Base-by-base conservation (phyloP, 768 basidiomycete genomes). In the Suillus tomentosus region DNA sequence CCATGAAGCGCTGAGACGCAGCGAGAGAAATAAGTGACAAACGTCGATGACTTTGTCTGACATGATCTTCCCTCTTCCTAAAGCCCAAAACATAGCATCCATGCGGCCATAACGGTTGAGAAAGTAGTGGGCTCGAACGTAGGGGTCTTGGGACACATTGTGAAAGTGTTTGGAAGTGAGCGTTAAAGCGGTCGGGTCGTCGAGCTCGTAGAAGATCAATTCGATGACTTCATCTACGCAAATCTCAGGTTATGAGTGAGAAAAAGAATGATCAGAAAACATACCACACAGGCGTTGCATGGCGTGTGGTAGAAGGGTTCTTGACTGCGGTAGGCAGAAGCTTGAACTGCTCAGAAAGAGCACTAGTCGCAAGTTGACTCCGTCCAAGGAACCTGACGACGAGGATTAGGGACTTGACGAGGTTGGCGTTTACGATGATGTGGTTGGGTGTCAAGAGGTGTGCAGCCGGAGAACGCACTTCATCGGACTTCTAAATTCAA, bases 111-210 rank as follows among this genome's bases (percentile, higher is more conserved):
- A 86, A 68, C 90, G 88, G 67, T 81, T 77, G 68, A 93, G 84
- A 75, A 93, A 92, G 76, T 92, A 93, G 71, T 84, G 85, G 10
- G 91, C 89, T 67, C 90, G 84, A 67, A 90, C 85, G 72, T 91
- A 92, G 63, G 90, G 84, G 76, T 90, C 90, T 74, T 82, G 83
- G 13, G 88, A 86, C 76, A 92, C 85, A 13, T 77, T 72, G 69
- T 86, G 73, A 71, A 87, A 82, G 64, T 88, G 87, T 68, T 80
- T 85, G 39, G 83, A 88, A 55, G 82, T 76, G 61, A 82, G 81
- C 7, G 83, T 83, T 71, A 93, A 79, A 31, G 84, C 72, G 57
- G 81, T 80, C 45, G 91, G 91, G 75, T 89, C 85, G 68, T 81
- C 77, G 61, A 92, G 83, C 71, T 90, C 86, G 76, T 86, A 89